Conservation (phyloP, 1,284 basidiomycete species). For the Coriolopsis trogii region DNA sequence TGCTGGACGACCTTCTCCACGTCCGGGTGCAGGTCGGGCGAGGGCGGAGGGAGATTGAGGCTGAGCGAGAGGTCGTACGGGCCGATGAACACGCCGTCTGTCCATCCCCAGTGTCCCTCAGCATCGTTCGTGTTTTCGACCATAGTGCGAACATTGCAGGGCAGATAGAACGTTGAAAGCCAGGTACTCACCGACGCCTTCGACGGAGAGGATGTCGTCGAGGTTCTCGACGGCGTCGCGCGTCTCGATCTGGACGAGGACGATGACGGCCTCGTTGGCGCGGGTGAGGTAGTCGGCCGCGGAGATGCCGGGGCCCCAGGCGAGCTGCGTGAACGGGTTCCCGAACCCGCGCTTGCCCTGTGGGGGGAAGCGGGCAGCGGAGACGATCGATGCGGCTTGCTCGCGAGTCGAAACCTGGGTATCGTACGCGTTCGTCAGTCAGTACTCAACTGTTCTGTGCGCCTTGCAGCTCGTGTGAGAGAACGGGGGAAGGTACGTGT, state of each 20-base stretch:
- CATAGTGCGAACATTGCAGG: not conserved
- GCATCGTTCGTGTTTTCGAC: not conserved
- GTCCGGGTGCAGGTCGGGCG: conserved; percentile 63
- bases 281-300: conserved; percentile 52
- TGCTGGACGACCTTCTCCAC: conserved; percentile 64
- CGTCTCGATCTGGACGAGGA: conserved; percentile 73
- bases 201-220: conserved; percentile 61
- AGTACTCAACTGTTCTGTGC: no score
- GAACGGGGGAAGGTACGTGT: no score
- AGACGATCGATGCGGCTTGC: conserved; percentile 58
- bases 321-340: conserved; percentile 57
- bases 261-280: conserved; percentile 59
- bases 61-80: conserved; percentile 69
- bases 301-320: conserved; percentile 49
- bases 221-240: conserved; percentile 61
- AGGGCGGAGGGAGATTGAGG: conserved; percentile 59
- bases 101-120: not conserved
- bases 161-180: not conserved
- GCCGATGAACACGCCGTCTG: conserved; percentile 65
- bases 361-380: conserved; percentile 61
- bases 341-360: conserved; percentile 62
- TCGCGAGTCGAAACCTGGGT: conserved; percentile 56
- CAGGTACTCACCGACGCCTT: conserved; percentile 55
- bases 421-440: not conserved
- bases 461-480: not conserved